Evolutionary conservation across 192 early-diverging fungal species (phyloP).

Genomic region (Coemansia sp.): DNA sequence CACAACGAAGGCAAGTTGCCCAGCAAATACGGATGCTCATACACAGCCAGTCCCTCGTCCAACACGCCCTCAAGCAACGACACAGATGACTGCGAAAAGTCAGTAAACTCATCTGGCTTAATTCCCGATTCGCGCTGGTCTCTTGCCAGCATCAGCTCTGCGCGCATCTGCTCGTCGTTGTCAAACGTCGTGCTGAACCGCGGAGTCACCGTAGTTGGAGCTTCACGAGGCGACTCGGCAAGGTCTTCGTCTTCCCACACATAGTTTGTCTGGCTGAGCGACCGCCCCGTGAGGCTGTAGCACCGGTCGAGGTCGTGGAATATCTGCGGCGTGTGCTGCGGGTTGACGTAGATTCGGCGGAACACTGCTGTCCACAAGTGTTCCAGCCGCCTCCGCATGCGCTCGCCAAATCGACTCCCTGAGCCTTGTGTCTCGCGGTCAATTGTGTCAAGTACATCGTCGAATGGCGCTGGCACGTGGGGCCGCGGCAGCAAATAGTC

Average conservation of each 20-base stretch:
- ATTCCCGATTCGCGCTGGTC: conserved; percentile 68
- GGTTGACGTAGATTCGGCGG: conserved; percentile 50
- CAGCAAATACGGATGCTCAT: conserved; percentile 64
- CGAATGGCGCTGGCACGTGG: conserved; percentile 33
- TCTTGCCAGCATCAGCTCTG: conserved; percentile 42
- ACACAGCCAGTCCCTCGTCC: conserved; percentile 68
- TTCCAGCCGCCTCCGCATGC: background rate
- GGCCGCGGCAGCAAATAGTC: conserved; percentile 45
- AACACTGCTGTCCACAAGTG: conserved; percentile 20
- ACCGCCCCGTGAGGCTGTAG: conserved; percentile 32
- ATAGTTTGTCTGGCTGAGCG: conserved; percentile 9
- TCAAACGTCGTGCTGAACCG: conserved; percentile 45
- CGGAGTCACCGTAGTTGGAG: conserved; percentile 11
- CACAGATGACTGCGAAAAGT: conserved; percentile 73
- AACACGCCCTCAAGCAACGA: conserved; percentile 67
- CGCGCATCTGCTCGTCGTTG: conserved; percentile 21
- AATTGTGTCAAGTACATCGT: conserved; percentile 18
- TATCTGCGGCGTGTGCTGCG: conserved; percentile 24
- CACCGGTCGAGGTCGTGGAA: conserved; percentile 38
- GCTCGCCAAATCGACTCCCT: conserved; percentile 15
- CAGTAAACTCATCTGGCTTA: conserved; percentile 64
- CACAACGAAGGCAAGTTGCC: conserved; percentile 70
- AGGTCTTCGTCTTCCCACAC: conserved; percentile 2
- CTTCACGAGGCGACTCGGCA: background rate
- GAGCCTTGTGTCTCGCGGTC: conserved; percentile 24